phyloP scores from a whole-genome alignment of 345 rosid species.

The Eucalyptus marginata region DNA sequence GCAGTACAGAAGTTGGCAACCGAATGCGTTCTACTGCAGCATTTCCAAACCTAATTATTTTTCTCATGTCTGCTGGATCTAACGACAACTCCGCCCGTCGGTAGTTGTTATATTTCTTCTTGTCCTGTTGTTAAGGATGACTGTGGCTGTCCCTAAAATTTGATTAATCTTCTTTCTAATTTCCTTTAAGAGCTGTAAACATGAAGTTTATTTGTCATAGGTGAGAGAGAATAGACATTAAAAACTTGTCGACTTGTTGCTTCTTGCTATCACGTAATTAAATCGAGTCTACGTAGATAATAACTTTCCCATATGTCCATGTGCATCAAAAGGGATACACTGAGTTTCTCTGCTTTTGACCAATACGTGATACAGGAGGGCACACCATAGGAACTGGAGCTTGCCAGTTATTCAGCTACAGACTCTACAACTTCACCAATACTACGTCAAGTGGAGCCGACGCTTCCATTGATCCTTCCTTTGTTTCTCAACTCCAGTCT shows the following conservation, averaged over 20 bases:
- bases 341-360: neutral
- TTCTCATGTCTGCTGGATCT: neutral
- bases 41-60: neutral
- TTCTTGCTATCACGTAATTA: no score
- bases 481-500: conserved; percentile 25
- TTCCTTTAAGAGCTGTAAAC: no score
- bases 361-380: conserved; percentile 13
- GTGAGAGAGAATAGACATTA: no score
- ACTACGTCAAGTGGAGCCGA: conserved; percentile 16
- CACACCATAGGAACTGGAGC: conserved; percentile 60
- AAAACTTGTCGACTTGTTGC: no score
- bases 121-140: neutral
- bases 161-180: neutral
- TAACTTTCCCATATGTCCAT: no score
- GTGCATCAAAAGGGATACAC: neutral
- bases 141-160: neutral
- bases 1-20: neutral
- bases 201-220: no score
- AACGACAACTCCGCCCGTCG: no score
- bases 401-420: conserved; percentile 29
- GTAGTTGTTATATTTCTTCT: no score
- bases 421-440: conserved; percentile 33
- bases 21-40: neutral
- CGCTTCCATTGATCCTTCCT: conserved; percentile 22
- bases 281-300: no score